Conservation (phyloP, 2,329 filamentous ascomycete genomes). For the Colletotrichum sp. region DNA sequence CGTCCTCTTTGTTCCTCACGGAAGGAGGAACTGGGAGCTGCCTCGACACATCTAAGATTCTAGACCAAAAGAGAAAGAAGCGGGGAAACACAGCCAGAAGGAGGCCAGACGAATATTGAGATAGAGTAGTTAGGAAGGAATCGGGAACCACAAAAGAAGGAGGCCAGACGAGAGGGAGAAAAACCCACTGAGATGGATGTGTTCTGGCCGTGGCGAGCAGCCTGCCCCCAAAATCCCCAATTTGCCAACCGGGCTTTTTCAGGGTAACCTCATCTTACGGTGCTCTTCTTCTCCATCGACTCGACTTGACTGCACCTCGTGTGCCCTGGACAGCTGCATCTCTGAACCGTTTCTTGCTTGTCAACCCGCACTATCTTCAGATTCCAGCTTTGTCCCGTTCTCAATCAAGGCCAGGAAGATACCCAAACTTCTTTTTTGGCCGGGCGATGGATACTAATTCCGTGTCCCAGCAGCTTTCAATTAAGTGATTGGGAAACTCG, state of each 20-base stretch:
- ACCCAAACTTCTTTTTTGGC: neutral
- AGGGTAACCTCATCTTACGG: neutral
- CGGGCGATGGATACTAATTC: neutral
- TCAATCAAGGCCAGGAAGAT: neutral
- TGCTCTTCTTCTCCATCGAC: neutral
- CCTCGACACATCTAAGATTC: neutral
- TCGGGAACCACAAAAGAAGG: neutral
- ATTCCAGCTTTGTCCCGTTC: neutral
- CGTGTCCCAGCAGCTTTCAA: neutral
- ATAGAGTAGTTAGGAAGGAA: too few relatives aligned
- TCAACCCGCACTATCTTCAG: neutral
- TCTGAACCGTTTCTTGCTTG: neutral
- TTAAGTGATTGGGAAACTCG: neutral
- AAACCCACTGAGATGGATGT: neutral
- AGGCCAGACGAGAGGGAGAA: neutral
- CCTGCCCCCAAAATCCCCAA: neutral
- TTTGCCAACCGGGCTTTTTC: neutral
- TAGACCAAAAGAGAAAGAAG: neutral
- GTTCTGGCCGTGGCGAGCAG: neutral
- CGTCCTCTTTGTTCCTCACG: neutral
- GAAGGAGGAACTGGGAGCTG: neutral
- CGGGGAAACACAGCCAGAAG: neutral
- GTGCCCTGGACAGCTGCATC: neutral
- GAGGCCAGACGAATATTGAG: neutral
- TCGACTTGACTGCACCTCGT: neutral